These are phyloP conservation scores for Sanghuangporus baumii DNA, from an alignment of 1,284 basidiomycete genomes.

Conservation along the genomic window DNA sequence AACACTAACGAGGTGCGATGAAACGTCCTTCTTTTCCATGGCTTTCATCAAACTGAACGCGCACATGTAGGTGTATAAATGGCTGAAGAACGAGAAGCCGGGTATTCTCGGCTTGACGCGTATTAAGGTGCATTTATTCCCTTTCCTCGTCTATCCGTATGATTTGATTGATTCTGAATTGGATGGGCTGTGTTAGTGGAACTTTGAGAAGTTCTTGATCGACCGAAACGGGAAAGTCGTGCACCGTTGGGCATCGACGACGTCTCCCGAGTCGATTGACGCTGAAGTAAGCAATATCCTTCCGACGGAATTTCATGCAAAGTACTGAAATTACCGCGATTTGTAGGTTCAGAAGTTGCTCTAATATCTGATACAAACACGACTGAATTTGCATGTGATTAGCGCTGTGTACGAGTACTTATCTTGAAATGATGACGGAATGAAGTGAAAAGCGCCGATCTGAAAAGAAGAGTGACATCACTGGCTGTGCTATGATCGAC, in stretches of 20 bases:
- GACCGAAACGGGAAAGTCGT: constrained; percentile 71
- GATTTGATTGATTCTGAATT: neutral
- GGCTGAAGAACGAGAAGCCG: constrained; percentile 76
- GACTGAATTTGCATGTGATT: neutral
- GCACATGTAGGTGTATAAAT: constrained; percentile 77
- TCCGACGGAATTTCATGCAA: neutral
- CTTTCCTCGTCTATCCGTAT: neutral
- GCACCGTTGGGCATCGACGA: constrained; percentile 76
- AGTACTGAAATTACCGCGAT: neutral
- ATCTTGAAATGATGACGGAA: neutral
- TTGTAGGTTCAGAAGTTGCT: neutral
- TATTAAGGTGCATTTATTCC: constrained; percentile 54
- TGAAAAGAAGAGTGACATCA: neutral
- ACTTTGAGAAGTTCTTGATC: constrained; percentile 74
- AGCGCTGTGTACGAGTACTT: neutral
- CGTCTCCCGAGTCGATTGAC: constrained; percentile 64
- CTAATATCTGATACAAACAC: neutral
- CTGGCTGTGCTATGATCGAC: neutral
- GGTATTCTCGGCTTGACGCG: constrained; percentile 69
- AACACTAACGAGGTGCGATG: constrained; percentile 30
- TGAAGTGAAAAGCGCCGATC: no score
- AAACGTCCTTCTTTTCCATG: neutral
- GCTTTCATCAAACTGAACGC: constrained; percentile 24
- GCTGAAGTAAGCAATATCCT: constrained; percentile 59
- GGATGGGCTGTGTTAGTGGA: constrained; percentile 47